A percentile compares a stretch with the other conserved stretches of the same genome.
These are phyloP conservation scores for Ajuga chamaepitys DNA, from an alignment of 257 asterid species.

Conservation along the genomic window DNA sequence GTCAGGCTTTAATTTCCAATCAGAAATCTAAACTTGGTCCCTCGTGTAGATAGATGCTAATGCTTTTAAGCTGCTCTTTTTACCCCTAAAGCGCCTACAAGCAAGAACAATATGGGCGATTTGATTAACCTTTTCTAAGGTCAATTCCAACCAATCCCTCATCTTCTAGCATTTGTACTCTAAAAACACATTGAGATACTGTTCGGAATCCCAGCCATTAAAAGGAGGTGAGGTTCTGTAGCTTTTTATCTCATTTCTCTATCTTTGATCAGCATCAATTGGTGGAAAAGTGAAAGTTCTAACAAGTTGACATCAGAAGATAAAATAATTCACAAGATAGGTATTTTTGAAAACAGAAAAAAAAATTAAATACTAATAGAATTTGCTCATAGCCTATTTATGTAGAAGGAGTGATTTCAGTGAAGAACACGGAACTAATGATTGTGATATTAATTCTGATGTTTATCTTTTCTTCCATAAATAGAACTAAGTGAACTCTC, in stretches of 20 bases:
- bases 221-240: not conserved
- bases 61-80: not conserved
- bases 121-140: no score
- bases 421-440: slow-evolving; percentile 32
- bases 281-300: slow-evolving; percentile 29
- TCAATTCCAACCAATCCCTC: no score
- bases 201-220: not conserved
- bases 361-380: no score
- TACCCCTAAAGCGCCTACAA: not conserved
- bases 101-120: no score
- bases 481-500: slow-evolving; percentile 24
- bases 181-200: not conserved
- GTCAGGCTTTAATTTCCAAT: slow-evolving; percentile 5
- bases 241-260: slow-evolving; percentile 8
- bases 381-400: slow-evolving; percentile 14
- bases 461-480: slow-evolving; percentile 17
- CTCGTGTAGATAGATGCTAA: slow-evolving; percentile 3
- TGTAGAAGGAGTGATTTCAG: slow-evolving; percentile 12
- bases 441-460: slow-evolving; percentile 27
- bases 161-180: no score
- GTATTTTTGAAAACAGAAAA: slow-evolving; percentile 1
- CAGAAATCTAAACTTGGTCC: not conserved
- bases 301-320: slow-evolving; percentile 28
- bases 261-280: slow-evolving; percentile 5
- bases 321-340: slow-evolving; percentile 3